phyloP scores from a whole-genome alignment of 164 flowering plant genomes.

The Berberis vulgaris region DNA sequence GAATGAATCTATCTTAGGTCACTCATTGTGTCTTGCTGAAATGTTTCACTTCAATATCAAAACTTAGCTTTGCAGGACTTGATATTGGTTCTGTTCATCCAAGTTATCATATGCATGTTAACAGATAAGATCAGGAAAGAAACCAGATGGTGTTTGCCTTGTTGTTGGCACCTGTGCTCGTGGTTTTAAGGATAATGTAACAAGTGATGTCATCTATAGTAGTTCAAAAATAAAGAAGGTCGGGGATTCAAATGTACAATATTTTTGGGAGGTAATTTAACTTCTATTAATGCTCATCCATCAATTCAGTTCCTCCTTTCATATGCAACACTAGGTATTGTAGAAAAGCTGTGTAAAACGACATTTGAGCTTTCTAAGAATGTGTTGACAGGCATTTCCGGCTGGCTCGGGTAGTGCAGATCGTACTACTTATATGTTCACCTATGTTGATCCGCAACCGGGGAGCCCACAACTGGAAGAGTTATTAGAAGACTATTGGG shows the following conservation, averaged over 20 bases:
- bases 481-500: slow-evolving; percentile 83
- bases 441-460: slow-evolving; percentile 72
- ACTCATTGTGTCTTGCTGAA: too few species aligned
- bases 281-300: too few species aligned
- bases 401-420: slow-evolving; percentile 89
- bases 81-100: neutral
- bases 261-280: slow-evolving; percentile 84
- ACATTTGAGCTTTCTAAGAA: neutral
- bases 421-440: slow-evolving; percentile 95
- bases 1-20: too few species aligned
- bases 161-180: slow-evolving; percentile 91
- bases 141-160: slow-evolving; percentile 93
- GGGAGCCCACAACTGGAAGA: slow-evolving; percentile 80
- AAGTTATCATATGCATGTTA: neutral
- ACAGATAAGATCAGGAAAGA: slow-evolving; percentile 75
- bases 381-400: slow-evolving; percentile 75
- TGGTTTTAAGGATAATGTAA: slow-evolving; percentile 63
- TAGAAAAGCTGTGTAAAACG: neutral
- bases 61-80: neutral
- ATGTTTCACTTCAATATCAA: neutral
- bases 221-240: slow-evolving; percentile 54
- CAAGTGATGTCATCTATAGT: slow-evolving; percentile 83
- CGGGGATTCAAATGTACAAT: slow-evolving; percentile 59
- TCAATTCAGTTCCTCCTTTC: neutral
- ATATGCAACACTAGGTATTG: neutral